Evolutionary conservation across 2,329 filamentous ascomycete genomes (phyloP).

Genomic region (Chaetomiaceae sp.): DNA sequence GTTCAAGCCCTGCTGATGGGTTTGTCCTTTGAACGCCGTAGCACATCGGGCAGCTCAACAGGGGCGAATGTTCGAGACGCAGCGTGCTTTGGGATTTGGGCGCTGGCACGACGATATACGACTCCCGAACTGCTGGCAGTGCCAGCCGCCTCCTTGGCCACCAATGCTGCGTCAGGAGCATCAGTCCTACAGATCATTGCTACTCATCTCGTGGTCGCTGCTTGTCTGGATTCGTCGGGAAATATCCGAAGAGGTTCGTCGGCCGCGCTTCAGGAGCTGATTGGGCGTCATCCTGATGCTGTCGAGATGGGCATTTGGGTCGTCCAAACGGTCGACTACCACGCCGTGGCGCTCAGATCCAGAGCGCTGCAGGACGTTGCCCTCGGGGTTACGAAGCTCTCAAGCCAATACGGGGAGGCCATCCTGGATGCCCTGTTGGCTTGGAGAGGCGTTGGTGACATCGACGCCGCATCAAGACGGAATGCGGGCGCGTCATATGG

Average conservation of each 20-base stretch:
- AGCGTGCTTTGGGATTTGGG: constrained; percentile 94
- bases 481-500: constrained; percentile 67
- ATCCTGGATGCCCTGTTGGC: constrained; percentile 65
- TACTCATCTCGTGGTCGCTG: constrained; percentile 72
- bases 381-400: constrained; percentile 59
- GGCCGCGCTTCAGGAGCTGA: constrained; percentile 86
- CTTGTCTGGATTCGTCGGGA: constrained; percentile 80
- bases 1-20: constrained; percentile 72
- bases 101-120: constrained; percentile 77
- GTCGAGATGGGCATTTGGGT: constrained; percentile 75
- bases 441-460: constrained; percentile 84
- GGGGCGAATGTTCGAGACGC: constrained; percentile 92
- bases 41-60: constrained; percentile 73
- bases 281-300: constrained; percentile 85
- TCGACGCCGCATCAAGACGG: constrained; percentile 67
- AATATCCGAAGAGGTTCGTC: constrained; percentile 92
- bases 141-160: constrained; percentile 38
- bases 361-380: constrained; percentile 76
- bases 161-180: constrained; percentile 33
- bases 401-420: constrained; percentile 61
- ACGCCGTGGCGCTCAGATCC: constrained; percentile 80
- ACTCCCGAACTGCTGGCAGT: constrained; percentile 69
- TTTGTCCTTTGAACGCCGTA: constrained; percentile 82
- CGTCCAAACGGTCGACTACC: constrained; percentile 88
- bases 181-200: constrained; percentile 71